Conservation (phyloP, 2,329 filamentous ascomycete genomes). For the Rugonectria rugulosa region DNA sequence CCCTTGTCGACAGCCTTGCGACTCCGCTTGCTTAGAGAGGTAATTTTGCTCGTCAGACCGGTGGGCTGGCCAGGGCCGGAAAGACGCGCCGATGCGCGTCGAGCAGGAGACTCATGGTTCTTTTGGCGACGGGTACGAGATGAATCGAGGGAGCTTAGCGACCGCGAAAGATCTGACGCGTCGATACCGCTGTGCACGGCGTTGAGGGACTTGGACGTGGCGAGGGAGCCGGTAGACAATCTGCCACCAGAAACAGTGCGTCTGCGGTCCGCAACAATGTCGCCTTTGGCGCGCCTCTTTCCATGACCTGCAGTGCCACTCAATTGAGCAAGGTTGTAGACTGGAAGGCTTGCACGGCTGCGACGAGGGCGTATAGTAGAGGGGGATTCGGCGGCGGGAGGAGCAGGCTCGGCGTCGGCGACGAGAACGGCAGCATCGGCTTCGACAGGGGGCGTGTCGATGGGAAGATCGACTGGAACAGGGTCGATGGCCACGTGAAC, state of each 20-base stretch:
- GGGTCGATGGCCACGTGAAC: conserved; percentile 40
- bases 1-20: conserved; percentile 61
- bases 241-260: conserved; percentile 55
- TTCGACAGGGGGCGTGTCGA: conserved; percentile 20
- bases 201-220: conserved; percentile 23
- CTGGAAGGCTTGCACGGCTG: conserved; percentile 61
- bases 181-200: conserved; percentile 51
- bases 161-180: conserved; percentile 56
- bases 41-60: conserved; percentile 56
- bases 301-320: conserved; percentile 69
- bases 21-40: conserved; percentile 67
- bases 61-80: conserved; percentile 46
- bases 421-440: conserved; percentile 15
- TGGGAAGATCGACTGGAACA: conserved; percentile 6
- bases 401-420: conserved; percentile 16
- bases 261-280: conserved; percentile 53
- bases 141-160: conserved; percentile 47
- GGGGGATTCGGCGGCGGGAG: conserved; percentile 40
- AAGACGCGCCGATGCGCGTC: conserved; percentile 55
- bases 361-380: conserved; percentile 57
- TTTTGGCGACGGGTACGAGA: conserved; percentile 43
- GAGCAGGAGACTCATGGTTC: conserved; percentile 42
- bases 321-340: conserved; percentile 73
- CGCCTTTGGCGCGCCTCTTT: conserved; percentile 61
- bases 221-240: conserved; percentile 34